Percentiles rank a stretch among this genome's conserved stretches.
phyloP scores from a whole-genome alignment of 2,329 filamentous ascomycete species.

The Scedosporium boydii region DNA sequence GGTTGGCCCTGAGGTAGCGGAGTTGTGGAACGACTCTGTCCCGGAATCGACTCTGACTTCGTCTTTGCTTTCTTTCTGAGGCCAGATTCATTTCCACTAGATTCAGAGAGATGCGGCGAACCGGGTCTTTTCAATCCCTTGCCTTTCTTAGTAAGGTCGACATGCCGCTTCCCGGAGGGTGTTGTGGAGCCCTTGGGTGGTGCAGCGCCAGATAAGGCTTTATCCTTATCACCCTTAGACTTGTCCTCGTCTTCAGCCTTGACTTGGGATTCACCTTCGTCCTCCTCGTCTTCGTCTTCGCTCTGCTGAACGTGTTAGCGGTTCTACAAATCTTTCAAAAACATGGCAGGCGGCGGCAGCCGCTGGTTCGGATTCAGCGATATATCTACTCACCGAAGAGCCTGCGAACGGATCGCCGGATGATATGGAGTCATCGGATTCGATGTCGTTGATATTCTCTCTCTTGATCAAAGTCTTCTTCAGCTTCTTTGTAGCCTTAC shows the following conservation, averaged over 20 bases:
- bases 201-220: conserved; percentile 45
- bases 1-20: conserved; percentile 31
- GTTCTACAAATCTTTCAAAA: too few relatives aligned
- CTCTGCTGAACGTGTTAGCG: conserved; percentile 11
- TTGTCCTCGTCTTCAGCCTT: conserved; percentile 47
- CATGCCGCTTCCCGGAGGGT: conserved; percentile 32
- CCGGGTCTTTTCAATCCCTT: conserved; percentile 72
- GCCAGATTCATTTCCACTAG: conserved; percentile 81
- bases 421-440: conserved; percentile 50
- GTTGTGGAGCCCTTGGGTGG: conserved; percentile 60
- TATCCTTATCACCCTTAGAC: conserved; percentile 42
- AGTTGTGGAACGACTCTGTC: conserved; percentile 44
- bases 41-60: conserved; percentile 36
- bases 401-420: conserved; percentile 23
- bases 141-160: conserved; percentile 40
- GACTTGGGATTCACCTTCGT: conserved; percentile 49
- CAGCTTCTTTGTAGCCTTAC: conserved; percentile 64
- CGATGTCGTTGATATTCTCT: conserved; percentile 81
- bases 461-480: conserved; percentile 75
- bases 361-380: too few relatives aligned
- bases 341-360: too few relatives aligned
- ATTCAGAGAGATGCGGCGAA: conserved; percentile 80
- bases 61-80: conserved; percentile 73
- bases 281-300: conserved; percentile 26
- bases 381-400: conserved; percentile 19